Conservation (phyloP, 2,329 filamentous ascomycete species). For the Fonsecaea pugnacius region DNA sequence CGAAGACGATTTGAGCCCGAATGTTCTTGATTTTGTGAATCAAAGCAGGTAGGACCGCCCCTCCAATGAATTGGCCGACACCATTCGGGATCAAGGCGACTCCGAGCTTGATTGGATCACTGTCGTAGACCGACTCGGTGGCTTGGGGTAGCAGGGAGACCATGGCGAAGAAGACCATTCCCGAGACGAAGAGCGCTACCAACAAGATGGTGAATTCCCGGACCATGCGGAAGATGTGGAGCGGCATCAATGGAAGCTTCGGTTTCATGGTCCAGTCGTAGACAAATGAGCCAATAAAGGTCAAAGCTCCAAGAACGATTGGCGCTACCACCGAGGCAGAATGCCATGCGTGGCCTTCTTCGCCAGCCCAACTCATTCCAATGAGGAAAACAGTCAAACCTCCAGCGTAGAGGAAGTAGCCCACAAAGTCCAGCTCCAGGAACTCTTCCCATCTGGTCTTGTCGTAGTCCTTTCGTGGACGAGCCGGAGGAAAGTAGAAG, state of each 20-base stretch:
- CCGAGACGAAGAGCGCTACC: slow-evolving; percentile 19
- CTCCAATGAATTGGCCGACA: slow-evolving; percentile 19
- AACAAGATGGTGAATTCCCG: slow-evolving; percentile 17
- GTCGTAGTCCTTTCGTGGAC: slow-evolving; percentile 46
- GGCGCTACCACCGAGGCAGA: slow-evolving; percentile 45
- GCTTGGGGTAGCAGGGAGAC: slow-evolving; percentile 53
- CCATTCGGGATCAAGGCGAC: slow-evolving; percentile 43
- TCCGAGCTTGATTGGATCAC: slow-evolving; percentile 46
- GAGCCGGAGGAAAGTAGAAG: slow-evolving; percentile 56
- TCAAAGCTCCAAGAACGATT: slow-evolving; percentile 45
- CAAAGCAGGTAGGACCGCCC: slow-evolving; percentile 11
- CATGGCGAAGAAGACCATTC: slow-evolving; percentile 54
- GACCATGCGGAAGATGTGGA: slow-evolving; percentile 19
- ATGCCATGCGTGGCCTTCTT: slow-evolving; percentile 47
- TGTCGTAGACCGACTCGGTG: slow-evolving; percentile 48
- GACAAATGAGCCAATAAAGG: slow-evolving; percentile 44
- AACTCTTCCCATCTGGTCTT: slow-evolving; percentile 44
- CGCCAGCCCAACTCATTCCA: slow-evolving; percentile 51
- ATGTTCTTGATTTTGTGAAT: slow-evolving; percentile 25
- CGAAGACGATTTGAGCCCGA: slow-evolving; percentile 24
- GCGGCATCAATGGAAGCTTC: slow-evolving; percentile 17
- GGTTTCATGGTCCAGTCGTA: slow-evolving; percentile 42
- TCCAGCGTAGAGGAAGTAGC: slow-evolving; percentile 49
- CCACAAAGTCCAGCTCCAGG: slow-evolving; percentile 53
- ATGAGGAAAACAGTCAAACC: slow-evolving; percentile 51